phyloP scores from a whole-genome alignment of 1,284 basidiomycete genomes.

The Malassezia slooffiae region DNA sequence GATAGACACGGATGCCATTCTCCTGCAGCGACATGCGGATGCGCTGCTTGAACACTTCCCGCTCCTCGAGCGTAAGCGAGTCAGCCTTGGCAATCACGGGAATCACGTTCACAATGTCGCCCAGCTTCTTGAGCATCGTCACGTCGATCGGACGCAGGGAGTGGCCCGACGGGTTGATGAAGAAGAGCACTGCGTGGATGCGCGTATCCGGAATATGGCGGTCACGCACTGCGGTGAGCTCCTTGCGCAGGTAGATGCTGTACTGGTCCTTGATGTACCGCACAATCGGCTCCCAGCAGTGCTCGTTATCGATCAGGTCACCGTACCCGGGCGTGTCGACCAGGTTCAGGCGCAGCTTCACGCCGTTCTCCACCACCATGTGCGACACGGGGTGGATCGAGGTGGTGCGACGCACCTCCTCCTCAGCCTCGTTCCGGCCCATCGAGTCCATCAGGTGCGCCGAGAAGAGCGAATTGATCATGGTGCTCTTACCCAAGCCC shows the following conservation, averaged over 20 bases:
- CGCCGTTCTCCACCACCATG: constrained; percentile 82
- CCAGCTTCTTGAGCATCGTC: constrained; percentile 96
- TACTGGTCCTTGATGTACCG: constrained; percentile 99
- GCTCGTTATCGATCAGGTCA: constrained; percentile 97
- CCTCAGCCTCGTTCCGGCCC: constrained; percentile 75
- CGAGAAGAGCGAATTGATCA: constrained; percentile 98
- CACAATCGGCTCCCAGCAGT: constrained; percentile 93
- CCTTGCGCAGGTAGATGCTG: constrained; percentile 94
- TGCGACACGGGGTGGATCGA: constrained; percentile 92
- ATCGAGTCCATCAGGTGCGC: constrained; percentile 95
- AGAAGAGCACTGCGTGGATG: constrained; percentile 96
- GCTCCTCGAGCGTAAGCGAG: constrained; percentile 82
- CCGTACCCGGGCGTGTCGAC: constrained; percentile 98
- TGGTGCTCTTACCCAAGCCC: constrained; percentile 91
- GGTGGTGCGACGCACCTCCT: constrained; percentile 81
- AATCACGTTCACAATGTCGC: constrained; percentile 96
- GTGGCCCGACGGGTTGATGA: constrained; percentile 61
- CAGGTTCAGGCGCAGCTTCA: constrained; percentile 88
- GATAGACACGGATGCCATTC: constrained; percentile 88
- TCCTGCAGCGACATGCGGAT: constrained; percentile 85
- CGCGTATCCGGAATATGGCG: constrained; percentile 95
- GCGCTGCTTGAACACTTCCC: constrained; percentile 55
- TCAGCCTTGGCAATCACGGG: constrained; percentile 98
- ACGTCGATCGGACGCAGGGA: constrained; percentile 62
- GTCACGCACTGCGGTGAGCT: constrained; percentile 96